Evolutionary conservation across 1,139 yeast species (phyloP), one percentile per base, ranked within the genome.

Genomic region (Nakaseomyces delphensis): DNA sequence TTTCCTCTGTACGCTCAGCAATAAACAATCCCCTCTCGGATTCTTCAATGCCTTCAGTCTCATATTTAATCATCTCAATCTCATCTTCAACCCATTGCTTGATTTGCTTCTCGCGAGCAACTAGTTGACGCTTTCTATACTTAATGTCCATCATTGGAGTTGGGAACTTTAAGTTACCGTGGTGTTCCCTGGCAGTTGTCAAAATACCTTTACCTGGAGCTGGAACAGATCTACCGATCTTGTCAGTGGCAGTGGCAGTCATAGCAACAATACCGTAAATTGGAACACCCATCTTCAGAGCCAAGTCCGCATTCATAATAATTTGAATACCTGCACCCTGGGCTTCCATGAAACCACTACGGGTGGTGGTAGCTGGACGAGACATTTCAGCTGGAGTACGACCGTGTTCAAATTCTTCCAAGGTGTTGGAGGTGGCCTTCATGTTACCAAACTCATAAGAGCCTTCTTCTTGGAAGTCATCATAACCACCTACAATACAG

Each of bases 171-270:
- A 83, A 74, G 59, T 76, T 76, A 56, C 89, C 87, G 57, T 81
- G 89, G 62, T 82, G 79, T 70, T 91, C 99, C 64, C 95, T 83
- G 46, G 98, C 98, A 59, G 96, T 85, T 51, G 98, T 91, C 73
- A 91, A 77, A 56, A 91, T 83, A 81, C 99, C 99, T 73, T 89
- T 87, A 67, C 99, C 99, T 69, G 99, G 99, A 63, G 98, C 98
- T 55, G 99, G 99, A 56, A 91, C 93, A 43, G 97, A 89, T 71
- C 96, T 83, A 63, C 97, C 96, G 67, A 89, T 91, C 79, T 89
- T 91, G 67, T 91, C 99, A 49, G 95, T 79, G 45, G 98, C 98
- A 60, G 97, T 93, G 42, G 96, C 89, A 49, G 96, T 76, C 77
- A 89, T 70, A 45, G 95, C 98, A 59, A 89, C 74, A 54, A 91